Evolutionary conservation across 208 protist species (phyloP).

Genomic region (Trypanosoma cruzi): DNA sequence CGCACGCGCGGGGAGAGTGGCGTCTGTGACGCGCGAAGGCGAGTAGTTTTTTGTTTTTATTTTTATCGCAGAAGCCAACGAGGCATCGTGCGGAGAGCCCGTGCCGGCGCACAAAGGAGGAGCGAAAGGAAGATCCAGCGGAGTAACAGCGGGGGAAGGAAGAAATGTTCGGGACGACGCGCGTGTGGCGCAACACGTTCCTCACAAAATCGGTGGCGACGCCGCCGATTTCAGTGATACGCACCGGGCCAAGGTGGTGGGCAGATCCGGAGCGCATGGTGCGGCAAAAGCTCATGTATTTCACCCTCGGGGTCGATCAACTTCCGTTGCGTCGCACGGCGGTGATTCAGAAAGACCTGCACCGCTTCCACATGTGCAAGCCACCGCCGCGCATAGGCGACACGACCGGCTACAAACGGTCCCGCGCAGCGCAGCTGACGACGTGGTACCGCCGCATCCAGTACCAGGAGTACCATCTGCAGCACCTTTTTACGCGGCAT

Average conservation of each 20-base stretch:
- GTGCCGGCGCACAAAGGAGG: background rate
- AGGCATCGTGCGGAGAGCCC: background rate
- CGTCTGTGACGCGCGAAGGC: too few species aligned
- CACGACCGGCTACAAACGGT: constrained; percentile 85
- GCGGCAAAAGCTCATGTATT: constrained; percentile 90
- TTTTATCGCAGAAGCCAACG: too few species aligned
- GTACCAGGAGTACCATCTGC: constrained; percentile 92
- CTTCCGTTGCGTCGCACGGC: constrained; percentile 85
- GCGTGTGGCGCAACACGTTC: constrained; percentile 69
- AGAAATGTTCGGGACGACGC: constrained; percentile 50
- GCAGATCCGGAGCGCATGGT: constrained; percentile 88
- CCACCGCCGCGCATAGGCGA: constrained; percentile 67
- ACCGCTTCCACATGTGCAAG: constrained; percentile 85
- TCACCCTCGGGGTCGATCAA: constrained; percentile 88
- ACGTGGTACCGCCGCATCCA: constrained; percentile 91
- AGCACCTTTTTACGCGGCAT: constrained; percentile 90
- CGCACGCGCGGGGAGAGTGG: too few species aligned
- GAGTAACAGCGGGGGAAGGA: background rate
- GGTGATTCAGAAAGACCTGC: constrained; percentile 80
- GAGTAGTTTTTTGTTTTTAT: too few species aligned
- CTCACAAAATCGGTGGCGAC: constrained; percentile 74
- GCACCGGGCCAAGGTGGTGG: constrained; percentile 84
- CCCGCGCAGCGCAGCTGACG: constrained; percentile 67
- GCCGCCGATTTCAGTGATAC: constrained; percentile 82
- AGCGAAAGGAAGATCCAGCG: background rate